phyloP scores from a whole-genome alignment of 345 rosid species.

The Hibiscus mutabilis region DNA sequence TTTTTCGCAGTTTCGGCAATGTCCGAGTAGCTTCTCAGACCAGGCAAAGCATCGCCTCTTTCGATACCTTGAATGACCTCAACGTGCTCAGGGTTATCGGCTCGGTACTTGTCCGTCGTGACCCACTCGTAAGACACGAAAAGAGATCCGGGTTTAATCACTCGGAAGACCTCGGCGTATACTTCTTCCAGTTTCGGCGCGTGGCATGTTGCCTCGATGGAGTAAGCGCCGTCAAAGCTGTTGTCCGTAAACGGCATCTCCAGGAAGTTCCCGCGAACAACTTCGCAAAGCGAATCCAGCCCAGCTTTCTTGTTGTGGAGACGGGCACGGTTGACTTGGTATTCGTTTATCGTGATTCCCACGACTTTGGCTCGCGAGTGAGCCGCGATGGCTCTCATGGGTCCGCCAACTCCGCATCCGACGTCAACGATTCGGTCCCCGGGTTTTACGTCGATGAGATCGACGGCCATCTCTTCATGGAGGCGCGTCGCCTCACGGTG shows the following conservation, averaged over 20 bases:
- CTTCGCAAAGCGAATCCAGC: slow-evolving; percentile 67
- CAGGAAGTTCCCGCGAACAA: slow-evolving; percentile 85
- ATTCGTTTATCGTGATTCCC: slow-evolving; percentile 95
- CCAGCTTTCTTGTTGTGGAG: slow-evolving; percentile 88
- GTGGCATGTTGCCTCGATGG: slow-evolving; percentile 97
- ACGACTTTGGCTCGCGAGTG: slow-evolving; percentile 80
- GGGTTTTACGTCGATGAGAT: slow-evolving; percentile 55
- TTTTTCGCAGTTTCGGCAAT: slow-evolving; percentile 58
- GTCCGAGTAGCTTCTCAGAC: slow-evolving; percentile 51
- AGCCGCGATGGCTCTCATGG: slow-evolving; percentile 97
- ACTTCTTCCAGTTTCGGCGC: slow-evolving; percentile 90
- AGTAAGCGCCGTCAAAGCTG: slow-evolving; percentile 94
- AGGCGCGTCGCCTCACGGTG: slow-evolving; percentile 80
- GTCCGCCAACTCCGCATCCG: slow-evolving; percentile 97
- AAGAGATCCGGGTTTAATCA: slow-evolving; percentile 72
- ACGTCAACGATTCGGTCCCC: slow-evolving; percentile 71
- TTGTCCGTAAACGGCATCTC: slow-evolving; percentile 76
- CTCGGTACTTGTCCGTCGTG: slow-evolving; percentile 59
- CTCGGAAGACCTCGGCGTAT: slow-evolving; percentile 69
- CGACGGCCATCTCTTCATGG: slow-evolving; percentile 85
- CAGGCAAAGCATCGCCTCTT: slow-evolving; percentile 87
- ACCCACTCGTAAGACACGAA: slow-evolving; percentile 95
- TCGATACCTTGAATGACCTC: slow-evolving; percentile 85
- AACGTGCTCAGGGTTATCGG: slow-evolving; percentile 46
- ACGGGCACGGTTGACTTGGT: slow-evolving; percentile 85